These are phyloP conservation scores for Leonotis leonurus DNA, from an alignment of 257 asterid genomes.

Conservation along the genomic window DNA sequence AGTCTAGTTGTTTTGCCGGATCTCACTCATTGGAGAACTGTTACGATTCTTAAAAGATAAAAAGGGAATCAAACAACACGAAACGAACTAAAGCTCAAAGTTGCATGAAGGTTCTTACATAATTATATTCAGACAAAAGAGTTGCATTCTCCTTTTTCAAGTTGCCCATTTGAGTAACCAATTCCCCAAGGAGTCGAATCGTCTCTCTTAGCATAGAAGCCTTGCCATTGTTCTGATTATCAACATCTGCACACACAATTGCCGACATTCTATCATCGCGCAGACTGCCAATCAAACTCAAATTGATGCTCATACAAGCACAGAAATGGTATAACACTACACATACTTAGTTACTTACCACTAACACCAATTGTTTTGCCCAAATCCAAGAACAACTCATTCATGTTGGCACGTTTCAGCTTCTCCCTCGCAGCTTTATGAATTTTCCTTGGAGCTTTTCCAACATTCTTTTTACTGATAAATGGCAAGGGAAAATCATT, in stretches of 20 bases:
- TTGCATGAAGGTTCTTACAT: constrained; percentile 34
- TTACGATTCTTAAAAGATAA: neutral
- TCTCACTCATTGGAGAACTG: too few relatives aligned
- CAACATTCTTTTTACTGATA: constrained; percentile 26
- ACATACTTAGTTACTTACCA: too few relatives aligned
- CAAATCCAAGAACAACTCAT: constrained; percentile 48
- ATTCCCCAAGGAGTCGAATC: constrained; percentile 39
- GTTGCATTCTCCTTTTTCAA: constrained; percentile 45
- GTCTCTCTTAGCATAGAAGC: constrained; percentile 52
- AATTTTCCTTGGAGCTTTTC: constrained; percentile 39
- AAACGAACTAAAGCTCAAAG: neutral
- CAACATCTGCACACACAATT: constrained; percentile 29
- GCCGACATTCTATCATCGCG: neutral
- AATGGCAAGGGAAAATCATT: constrained; percentile 15
- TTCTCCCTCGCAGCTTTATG: constrained; percentile 72
- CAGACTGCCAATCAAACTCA: neutral
- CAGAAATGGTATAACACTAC: neutral
- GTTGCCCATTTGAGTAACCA: constrained; percentile 38
- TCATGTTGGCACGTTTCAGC: constrained; percentile 55
- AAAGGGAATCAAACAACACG: neutral
- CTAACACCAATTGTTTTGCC: constrained; percentile 35
- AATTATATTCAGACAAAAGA: constrained; percentile 51
- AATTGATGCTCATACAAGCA: neutral
- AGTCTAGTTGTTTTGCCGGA: neutral
- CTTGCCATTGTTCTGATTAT: constrained; percentile 44